These are phyloP conservation scores for Cercospora zeina DNA, from an alignment of 2,329 filamentous ascomycete genomes.

Conservation along the genomic window DNA sequence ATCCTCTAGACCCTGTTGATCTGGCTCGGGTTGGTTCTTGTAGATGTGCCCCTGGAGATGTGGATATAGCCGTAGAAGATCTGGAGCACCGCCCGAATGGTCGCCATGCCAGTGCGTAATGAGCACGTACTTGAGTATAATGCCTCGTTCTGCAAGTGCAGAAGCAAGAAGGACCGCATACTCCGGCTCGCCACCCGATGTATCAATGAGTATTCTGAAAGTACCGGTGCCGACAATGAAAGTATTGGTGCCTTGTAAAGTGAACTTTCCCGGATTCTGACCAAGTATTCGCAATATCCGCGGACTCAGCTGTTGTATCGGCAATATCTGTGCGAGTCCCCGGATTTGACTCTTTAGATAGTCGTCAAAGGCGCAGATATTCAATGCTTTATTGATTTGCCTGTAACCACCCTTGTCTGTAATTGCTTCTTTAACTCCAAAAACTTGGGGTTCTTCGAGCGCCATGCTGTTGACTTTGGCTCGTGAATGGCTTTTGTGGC, in stretches of 20 bases:
- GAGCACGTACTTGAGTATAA: constrained; percentile 47
- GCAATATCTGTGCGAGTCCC: constrained; percentile 22
- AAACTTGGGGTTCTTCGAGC: no score
- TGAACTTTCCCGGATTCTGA: constrained; percentile 35
- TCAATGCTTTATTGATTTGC: constrained; percentile 33
- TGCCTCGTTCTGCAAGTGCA: constrained; percentile 35
- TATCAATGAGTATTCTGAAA: constrained; percentile 43
- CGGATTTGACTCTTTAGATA: constrained; percentile 30
- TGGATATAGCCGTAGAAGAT: constrained; percentile 42
- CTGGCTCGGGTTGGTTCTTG: constrained; percentile 42
- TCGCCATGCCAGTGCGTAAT: constrained; percentile 51
- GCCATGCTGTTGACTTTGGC: no score
- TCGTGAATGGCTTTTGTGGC: no score
- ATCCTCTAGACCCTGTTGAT: constrained; percentile 42
- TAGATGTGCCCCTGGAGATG: constrained; percentile 38
- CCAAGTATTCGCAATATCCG: constrained; percentile 32
- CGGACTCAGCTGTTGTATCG: constrained; percentile 29
- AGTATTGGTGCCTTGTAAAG: constrained; percentile 47
- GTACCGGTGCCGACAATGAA: constrained; percentile 45
- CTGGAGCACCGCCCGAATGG: constrained; percentile 47
- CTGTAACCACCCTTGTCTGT: constrained; percentile 31
- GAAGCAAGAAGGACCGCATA: constrained; percentile 42
- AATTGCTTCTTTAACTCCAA: no score
- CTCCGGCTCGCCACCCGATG: constrained; percentile 39
- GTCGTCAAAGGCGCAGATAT: constrained; percentile 29